phyloP scores from a whole-genome alignment of 768 basidiomycete species.

The Polyporus arcularius region DNA sequence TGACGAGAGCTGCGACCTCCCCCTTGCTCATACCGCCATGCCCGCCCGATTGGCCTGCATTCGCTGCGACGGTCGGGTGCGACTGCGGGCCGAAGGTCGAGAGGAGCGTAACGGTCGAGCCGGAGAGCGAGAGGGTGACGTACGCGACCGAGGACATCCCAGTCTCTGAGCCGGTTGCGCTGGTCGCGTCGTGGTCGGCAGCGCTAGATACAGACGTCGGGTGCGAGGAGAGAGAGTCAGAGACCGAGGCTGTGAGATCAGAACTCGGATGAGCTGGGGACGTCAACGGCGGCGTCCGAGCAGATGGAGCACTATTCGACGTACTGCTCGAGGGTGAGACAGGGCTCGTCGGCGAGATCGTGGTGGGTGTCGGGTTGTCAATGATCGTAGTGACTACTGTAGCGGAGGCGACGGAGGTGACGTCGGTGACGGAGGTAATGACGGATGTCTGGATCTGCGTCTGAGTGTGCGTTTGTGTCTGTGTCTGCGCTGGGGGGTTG shows the following conservation, averaged over 20 bases:
- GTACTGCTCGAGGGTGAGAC: neutral
- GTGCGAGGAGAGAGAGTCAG: no score
- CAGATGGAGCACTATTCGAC: neutral
- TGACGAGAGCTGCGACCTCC: constrained; percentile 5
- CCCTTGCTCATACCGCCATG: constrained; percentile 1
- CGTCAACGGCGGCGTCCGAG: neutral
- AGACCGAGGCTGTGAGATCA: neutral
- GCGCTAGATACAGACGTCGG: neutral
- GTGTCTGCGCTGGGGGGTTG: neutral
- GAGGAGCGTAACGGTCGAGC: no score
- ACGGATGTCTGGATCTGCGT: neutral
- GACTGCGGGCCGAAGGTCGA: neutral
- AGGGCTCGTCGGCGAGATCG: neutral
- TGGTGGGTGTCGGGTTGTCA: neutral
- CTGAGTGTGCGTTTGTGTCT: neutral
- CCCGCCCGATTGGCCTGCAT: neutral
- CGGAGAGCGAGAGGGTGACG: no score
- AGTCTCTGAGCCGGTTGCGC: neutral
- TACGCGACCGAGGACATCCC: neutral
- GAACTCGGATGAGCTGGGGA: neutral
- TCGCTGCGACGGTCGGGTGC: neutral
- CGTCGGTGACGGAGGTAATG: neutral
- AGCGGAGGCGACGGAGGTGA: constrained; percentile 2
- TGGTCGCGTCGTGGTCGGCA: neutral
- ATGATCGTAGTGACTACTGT: constrained; percentile 2